Conservation (phyloP, 345 rosid genomes). For the Salix brachista region DNA sequence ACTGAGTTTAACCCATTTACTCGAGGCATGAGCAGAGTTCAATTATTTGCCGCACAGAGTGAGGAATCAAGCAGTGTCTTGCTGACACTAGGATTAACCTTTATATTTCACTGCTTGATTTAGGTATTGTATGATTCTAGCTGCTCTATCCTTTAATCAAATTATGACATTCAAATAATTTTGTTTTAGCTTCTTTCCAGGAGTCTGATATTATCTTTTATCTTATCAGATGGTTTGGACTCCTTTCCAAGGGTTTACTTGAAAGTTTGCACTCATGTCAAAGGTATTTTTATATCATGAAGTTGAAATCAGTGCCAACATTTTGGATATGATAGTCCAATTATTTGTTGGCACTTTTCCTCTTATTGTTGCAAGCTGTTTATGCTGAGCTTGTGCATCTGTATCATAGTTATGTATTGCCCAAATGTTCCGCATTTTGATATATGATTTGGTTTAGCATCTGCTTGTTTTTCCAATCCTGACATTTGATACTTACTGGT, state of each 20-base stretch:
- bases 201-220: not conserved
- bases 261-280: constrained; percentile 25
- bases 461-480: not conserved
- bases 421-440: constrained; percentile 13
- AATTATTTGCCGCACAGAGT: constrained; percentile 10
- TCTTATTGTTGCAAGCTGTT: constrained; percentile 10
- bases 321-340: constrained; percentile 23
- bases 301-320: constrained; percentile 21
- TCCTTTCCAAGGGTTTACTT: constrained; percentile 25
- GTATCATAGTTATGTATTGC: constrained; percentile 28
- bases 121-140: constrained; percentile 30
- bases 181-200: not conserved
- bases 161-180: not conserved
- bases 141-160: not conserved
- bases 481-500: not conserved
- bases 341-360: constrained; percentile 20
- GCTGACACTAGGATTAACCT: constrained; percentile 27
- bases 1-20: constrained; percentile 10
- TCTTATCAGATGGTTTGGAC: constrained; percentile 38
- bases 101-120: constrained; percentile 19
- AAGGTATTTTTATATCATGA: constrained; percentile 33
- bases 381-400: constrained; percentile 21
- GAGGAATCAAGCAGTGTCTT: constrained; percentile 17
- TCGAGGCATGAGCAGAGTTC: constrained; percentile 9
- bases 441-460: not conserved